These are phyloP conservation scores for Mortierella sp. DNA, from an alignment of 371 early-diverging fungal species.

Conservation along the genomic window DNA sequence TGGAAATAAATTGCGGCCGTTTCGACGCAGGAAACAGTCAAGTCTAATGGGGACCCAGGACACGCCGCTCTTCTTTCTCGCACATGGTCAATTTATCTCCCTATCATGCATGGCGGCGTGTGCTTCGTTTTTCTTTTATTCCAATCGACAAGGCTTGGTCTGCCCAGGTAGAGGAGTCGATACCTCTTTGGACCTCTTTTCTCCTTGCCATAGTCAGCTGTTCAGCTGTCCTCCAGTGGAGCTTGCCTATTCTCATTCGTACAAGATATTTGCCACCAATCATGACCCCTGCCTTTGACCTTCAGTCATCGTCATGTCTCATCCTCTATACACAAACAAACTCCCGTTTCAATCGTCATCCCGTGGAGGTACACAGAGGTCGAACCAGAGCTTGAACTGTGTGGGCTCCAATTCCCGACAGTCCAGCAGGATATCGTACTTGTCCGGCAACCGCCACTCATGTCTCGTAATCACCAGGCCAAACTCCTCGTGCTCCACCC, in stretches of 20 bases:
- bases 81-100: too few species aligned
- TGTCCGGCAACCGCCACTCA: slow-evolving; percentile 19
- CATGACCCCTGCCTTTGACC: neutral
- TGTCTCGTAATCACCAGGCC: slow-evolving; percentile 2
- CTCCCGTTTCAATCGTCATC: neutral
- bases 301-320: neutral
- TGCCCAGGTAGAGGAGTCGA: too few species aligned
- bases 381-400: slow-evolving; percentile 25
- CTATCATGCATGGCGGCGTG: too few species aligned
- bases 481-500: slow-evolving; percentile 25
- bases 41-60: too few species aligned
- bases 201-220: neutral
- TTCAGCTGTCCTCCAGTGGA: too few species aligned
- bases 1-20: too few species aligned
- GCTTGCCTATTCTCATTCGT: neutral
- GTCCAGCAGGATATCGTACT: slow-evolving; percentile 23
- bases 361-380: neutral
- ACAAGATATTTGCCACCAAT: neutral
- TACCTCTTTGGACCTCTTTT: too few species aligned
- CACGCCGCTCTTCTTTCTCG: too few species aligned
- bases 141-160: too few species aligned
- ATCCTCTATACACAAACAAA: neutral
- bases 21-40: neutral
- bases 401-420: neutral
- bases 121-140: too few species aligned